These are phyloP conservation scores for Lunasporangiospora selenospora DNA, from an alignment of 192 early-diverging fungal genomes.

Conservation along the genomic window DNA sequence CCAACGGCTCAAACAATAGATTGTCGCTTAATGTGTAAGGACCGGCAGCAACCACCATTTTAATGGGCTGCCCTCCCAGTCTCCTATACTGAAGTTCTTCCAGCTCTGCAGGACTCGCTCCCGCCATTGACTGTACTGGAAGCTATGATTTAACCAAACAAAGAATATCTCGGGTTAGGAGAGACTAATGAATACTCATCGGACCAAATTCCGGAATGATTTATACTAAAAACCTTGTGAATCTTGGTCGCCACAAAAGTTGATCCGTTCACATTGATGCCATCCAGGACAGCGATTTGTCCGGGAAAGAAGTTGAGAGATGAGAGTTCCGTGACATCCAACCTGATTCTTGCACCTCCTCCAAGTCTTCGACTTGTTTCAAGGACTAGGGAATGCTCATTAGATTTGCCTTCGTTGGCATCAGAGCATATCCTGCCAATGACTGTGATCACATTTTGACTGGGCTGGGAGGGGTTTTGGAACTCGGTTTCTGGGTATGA, in stretches of 20 bases:
- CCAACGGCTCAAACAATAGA: slow-evolving; percentile 82
- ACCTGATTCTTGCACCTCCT: slow-evolving; percentile 67
- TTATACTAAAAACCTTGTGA: slow-evolving; percentile 54
- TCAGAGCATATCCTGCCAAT: slow-evolving; percentile 84
- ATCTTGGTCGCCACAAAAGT: slow-evolving; percentile 61
- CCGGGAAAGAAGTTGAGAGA: slow-evolving; percentile 89
- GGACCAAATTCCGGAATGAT: slow-evolving; percentile 28
- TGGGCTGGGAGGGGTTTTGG: slow-evolving; percentile 16
- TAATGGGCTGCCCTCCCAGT: slow-evolving; percentile 42
- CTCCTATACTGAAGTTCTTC: slow-evolving; percentile 47
- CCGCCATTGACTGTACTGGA: slow-evolving; percentile 56
- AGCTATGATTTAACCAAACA: slow-evolving; percentile 38
- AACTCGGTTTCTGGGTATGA: slow-evolving; percentile 24
- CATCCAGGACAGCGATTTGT: slow-evolving; percentile 81
- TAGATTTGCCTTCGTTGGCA: slow-evolving; percentile 65
- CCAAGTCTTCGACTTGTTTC: slow-evolving; percentile 85
- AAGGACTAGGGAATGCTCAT: slow-evolving; percentile 75
- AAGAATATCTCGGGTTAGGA: no score
- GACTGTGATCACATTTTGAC: slow-evolving; percentile 20
- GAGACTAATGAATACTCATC: slow-evolving; percentile 21
- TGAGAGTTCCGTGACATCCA: slow-evolving; percentile 65
- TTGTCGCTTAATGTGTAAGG: slow-evolving; percentile 87
- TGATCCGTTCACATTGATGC: slow-evolving; percentile 63
- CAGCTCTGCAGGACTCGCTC: slow-evolving; percentile 47
- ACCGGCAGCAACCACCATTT: slow-evolving; percentile 78